phyloP scores from a whole-genome alignment of 2,329 filamentous ascomycete species.

The Curvularia verruculosa region DNA sequence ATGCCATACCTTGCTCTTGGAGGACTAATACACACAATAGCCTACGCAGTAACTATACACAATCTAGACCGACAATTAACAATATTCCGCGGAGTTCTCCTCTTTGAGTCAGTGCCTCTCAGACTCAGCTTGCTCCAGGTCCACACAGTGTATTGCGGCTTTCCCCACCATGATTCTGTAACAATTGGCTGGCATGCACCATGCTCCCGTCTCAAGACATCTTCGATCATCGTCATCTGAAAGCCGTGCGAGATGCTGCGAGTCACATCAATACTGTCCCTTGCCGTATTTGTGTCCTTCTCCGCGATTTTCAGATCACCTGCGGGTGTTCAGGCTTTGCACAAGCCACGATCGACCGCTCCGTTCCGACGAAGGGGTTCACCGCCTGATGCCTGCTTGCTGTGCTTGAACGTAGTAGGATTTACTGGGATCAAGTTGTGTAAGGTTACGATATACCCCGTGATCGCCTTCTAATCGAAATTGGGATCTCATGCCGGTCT shows the following conservation, averaged over 20 bases:
- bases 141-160: neutral
- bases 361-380: neutral
- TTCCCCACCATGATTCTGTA: neutral
- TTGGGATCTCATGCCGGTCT: neutral
- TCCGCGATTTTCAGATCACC: neutral
- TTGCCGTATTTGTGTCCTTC: neutral
- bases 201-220: neutral
- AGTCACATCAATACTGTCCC: neutral
- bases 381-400: neutral
- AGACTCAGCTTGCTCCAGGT: conserved; percentile 6
- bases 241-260: neutral
- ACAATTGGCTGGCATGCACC: neutral
- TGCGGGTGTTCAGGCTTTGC: neutral
- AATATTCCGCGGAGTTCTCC: neutral
- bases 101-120: conserved; percentile 1
- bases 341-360: conserved; percentile 1
- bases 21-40: neutral
- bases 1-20: too few relatives aligned
- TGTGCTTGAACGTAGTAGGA: neutral
- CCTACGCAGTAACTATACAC: neutral
- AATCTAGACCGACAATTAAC: neutral
- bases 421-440: neutral
- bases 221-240: neutral
- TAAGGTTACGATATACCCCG: neutral
- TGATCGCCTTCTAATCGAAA: neutral